Conservation (phyloP, 2,329 filamentous ascomycete genomes). For the Dactylellina cionopaga region DNA sequence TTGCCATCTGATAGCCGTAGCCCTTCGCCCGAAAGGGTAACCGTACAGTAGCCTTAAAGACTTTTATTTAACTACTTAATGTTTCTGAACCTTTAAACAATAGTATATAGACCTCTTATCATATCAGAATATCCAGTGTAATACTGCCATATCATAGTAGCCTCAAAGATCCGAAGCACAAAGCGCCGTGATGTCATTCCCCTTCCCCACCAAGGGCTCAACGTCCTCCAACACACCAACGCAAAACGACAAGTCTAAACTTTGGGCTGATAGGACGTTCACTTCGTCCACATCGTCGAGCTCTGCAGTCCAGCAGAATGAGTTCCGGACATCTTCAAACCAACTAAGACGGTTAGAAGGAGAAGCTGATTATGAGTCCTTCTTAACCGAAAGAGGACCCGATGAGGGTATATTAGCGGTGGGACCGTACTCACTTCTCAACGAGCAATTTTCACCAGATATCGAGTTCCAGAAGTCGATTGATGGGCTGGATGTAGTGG, state of each 20-base stretch:
- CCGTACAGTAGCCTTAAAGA: not conserved
- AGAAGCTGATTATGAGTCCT: slow-evolving; percentile 23
- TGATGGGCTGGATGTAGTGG: slow-evolving; percentile 41
- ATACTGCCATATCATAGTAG: too few relatives aligned
- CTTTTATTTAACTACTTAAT: too few relatives aligned
- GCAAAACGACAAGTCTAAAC: slow-evolving; percentile 36
- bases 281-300: slow-evolving; percentile 7
- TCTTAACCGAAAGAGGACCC: not conserved
- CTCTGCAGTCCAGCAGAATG: not conserved
- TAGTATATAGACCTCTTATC: too few relatives aligned
- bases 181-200: slow-evolving; percentile 32
- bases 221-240: slow-evolving; percentile 48
- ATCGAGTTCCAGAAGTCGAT: slow-evolving; percentile 52
- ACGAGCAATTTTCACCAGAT: slow-evolving; percentile 25
- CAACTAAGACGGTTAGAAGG: not conserved
- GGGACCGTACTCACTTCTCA: slow-evolving; percentile 44
- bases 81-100: too few relatives aligned
- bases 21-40: slow-evolving; percentile 40
- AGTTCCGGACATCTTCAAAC: slow-evolving; percentile 7
- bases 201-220: slow-evolving; percentile 30
- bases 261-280: slow-evolving; percentile 34
- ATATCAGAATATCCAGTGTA: too few relatives aligned
- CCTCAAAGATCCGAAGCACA: too few relatives aligned
- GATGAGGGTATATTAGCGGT: not conserved
- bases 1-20: slow-evolving; percentile 1